These are phyloP conservation scores for Alternaria arborescens DNA, from an alignment of 2,329 filamentous ascomycete species.

Conservation along the genomic window DNA sequence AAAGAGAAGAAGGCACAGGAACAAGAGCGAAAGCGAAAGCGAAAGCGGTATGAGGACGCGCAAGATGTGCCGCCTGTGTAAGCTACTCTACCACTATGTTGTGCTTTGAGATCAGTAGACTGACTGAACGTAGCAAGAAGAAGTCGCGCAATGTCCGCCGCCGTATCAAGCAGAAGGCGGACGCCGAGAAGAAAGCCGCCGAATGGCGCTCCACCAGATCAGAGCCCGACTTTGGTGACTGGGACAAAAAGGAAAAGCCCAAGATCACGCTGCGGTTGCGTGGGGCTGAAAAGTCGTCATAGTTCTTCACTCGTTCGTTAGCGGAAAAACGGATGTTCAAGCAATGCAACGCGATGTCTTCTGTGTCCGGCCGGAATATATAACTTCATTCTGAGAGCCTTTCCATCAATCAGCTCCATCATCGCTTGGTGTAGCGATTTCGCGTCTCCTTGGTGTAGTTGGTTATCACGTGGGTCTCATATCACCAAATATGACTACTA, in stretches of 20 bases:
- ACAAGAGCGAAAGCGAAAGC: not conserved
- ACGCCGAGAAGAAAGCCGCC: not conserved
- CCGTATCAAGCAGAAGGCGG: not conserved
- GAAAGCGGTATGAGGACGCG: not conserved
- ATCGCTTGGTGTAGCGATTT: too few species aligned
- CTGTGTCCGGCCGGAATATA: fast-evolving
- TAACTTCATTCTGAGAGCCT: not conserved
- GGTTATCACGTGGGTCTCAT: slow-evolving; percentile 45
- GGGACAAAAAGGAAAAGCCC: not conserved
- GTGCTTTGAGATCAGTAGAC: not conserved
- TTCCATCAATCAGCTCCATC: too few species aligned
- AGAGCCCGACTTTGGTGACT: not conserved
- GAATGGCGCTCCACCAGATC: too few species aligned
- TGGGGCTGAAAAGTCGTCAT: not conserved
- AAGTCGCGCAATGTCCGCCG: not conserved
- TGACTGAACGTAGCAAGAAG: not conserved
- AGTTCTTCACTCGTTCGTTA: not conserved
- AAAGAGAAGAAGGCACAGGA: not conserved
- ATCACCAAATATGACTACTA: slow-evolving; percentile 36
- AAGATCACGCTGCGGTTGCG: not conserved
- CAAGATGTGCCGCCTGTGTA: not conserved
- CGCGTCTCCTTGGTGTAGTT: slow-evolving; percentile 39
- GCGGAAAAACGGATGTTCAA: not conserved
- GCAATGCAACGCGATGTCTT: too few species aligned
- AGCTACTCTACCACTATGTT: not conserved